Evolutionary conservation across 305 asterid species (phyloP).

Genomic region (Fraxinus albicans): DNA sequence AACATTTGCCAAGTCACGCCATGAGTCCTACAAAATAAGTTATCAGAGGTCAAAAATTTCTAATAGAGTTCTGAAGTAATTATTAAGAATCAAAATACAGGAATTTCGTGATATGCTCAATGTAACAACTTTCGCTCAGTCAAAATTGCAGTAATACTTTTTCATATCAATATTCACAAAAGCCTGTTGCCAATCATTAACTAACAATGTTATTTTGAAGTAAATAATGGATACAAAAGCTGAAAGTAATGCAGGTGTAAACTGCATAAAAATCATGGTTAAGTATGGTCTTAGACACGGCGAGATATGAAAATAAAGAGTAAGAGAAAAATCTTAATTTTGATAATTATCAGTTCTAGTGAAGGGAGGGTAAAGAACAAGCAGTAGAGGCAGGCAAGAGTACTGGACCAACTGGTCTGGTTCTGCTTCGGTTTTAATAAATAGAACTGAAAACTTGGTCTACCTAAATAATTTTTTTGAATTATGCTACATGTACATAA

Average conservation of each 20-base stretch:
- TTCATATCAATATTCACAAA: background rate
- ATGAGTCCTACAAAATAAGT: slow-evolving; percentile 62
- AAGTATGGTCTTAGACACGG: background rate
- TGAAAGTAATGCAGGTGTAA: background rate
- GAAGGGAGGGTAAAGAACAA: background rate
- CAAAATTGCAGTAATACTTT: background rate
- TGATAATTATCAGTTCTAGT: background rate
- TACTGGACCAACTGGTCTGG: background rate
- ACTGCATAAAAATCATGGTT: background rate
- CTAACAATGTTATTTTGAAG: background rate
- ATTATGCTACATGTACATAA: no score
- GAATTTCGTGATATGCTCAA: background rate
- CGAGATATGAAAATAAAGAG: background rate
- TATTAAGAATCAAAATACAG: background rate
- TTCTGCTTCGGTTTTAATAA: background rate
- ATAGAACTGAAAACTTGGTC: background rate
- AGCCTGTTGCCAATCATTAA: background rate
- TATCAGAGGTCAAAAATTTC: background rate
- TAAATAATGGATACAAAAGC: background rate
- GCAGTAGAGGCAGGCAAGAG: background rate
- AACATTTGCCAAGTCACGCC: slow-evolving; percentile 73
- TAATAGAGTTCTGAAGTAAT: background rate
- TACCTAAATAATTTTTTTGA: background rate
- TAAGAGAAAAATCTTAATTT: background rate
- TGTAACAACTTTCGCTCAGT: background rate